phyloP scores from a whole-genome alignment of 257 asterid species.

The Plantago elongata region DNA sequence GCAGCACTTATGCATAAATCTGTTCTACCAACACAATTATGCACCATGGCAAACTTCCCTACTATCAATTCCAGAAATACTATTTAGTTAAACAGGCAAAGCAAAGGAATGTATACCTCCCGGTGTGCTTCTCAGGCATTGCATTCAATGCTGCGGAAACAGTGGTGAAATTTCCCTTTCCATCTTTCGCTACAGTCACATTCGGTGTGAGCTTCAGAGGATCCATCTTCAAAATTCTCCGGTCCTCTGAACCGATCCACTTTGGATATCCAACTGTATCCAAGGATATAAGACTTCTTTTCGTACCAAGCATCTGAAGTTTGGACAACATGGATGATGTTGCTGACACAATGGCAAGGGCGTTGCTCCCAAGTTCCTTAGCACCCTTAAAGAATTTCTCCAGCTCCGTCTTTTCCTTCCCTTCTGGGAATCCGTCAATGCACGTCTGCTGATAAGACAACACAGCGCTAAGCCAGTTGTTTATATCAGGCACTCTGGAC shows the following conservation, averaged over 20 bases:
- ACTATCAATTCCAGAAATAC: no score
- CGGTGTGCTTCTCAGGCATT: slow-evolving; percentile 48
- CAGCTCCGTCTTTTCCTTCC: slow-evolving; percentile 36
- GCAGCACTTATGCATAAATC: no score
- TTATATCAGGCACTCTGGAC: slow-evolving; percentile 35
- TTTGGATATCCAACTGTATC: slow-evolving; percentile 27
- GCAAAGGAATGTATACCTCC: slow-evolving; percentile 36
- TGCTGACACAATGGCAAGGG: slow-evolving; percentile 53
- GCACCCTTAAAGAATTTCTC: slow-evolving; percentile 31
- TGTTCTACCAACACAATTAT: no score
- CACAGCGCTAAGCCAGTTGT: slow-evolving; percentile 82
- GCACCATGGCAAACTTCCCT: no score
- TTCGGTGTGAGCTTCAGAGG: slow-evolving; percentile 36
- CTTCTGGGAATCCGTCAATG: slow-evolving; percentile 71
- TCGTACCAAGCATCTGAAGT: slow-evolving; percentile 9
- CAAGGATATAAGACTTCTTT: slow-evolving; percentile 35
- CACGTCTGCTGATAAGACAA: slow-evolving; percentile 77
- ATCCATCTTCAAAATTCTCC: slow-evolving; percentile 47
- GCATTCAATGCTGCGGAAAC: slow-evolving; percentile 60
- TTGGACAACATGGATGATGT: slow-evolving; percentile 24
- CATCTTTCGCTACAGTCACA: slow-evolving; percentile 72
- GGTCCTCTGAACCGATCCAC: slow-evolving; percentile 48
- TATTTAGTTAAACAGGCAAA: neutral
- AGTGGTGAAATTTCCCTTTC: slow-evolving; percentile 56
- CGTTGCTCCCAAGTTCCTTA: slow-evolving; percentile 63